phyloP scores from a whole-genome alignment of 371 early-diverging fungal species.

The Mucor piriformis region DNA sequence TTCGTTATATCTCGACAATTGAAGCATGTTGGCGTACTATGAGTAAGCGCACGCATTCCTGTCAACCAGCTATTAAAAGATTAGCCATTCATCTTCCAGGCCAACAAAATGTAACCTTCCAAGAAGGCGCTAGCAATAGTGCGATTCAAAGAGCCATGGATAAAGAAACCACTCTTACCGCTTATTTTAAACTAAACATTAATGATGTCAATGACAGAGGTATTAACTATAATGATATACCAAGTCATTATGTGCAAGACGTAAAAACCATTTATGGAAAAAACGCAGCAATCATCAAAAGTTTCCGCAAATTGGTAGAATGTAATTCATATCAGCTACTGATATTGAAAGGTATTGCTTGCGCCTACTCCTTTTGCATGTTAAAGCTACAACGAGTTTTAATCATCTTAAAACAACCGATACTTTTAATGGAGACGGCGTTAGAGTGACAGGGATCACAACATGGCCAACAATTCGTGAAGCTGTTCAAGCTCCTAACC shows the following conservation, averaged over 20 bases:
- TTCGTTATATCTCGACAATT: too few species aligned
- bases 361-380: slow-evolving; percentile 15
- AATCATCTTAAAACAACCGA: slow-evolving; percentile 14
- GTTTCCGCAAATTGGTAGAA: slow-evolving; percentile 13
- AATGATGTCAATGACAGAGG: background rate
- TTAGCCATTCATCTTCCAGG: too few species aligned
- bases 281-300: background rate
- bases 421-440: background rate
- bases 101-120: too few species aligned
- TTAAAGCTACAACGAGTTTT: slow-evolving; percentile 12
- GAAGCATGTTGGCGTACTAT: too few species aligned
- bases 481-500: slow-evolving; percentile 20
- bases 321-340: slow-evolving; percentile 23
- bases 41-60: too few species aligned
- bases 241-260: background rate
- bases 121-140: too few species aligned
- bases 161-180: background rate
- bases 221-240: background rate
- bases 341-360: slow-evolving; percentile 22
- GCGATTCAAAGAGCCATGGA: background rate
- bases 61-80: too few species aligned
- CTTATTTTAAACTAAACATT: background rate
- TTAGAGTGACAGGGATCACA: slow-evolving; percentile 4
- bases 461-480: slow-evolving; percentile 9
- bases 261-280: background rate